These are phyloP conservation scores for Botrytis deweyae DNA, from an alignment of 2,329 filamentous ascomycete species.

Conservation along the genomic window DNA sequence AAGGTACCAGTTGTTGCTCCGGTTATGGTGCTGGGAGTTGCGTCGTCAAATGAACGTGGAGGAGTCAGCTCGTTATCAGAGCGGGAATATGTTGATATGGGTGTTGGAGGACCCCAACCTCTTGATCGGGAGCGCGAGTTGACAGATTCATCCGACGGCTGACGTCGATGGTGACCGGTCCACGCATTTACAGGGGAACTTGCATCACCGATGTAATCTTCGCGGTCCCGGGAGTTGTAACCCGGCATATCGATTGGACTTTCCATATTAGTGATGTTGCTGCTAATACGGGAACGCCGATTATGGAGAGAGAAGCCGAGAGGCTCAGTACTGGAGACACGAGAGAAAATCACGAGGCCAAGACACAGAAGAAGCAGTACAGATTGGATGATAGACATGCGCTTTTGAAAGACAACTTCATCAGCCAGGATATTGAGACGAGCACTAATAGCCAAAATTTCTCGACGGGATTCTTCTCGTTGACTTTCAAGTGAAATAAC, in stretches of 20 bases:
- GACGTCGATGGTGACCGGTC: slow-evolving; percentile 15
- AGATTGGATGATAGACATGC: slow-evolving; percentile 90
- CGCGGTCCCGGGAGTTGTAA: slow-evolving; percentile 20
- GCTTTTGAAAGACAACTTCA: slow-evolving; percentile 81
- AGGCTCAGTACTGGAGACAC: slow-evolving; percentile 43
- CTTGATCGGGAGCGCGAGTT: slow-evolving; percentile 20
- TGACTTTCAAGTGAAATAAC: slow-evolving; percentile 88
- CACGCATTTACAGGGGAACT: slow-evolving; percentile 7
- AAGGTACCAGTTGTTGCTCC: slow-evolving; percentile 13
- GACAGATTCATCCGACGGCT: slow-evolving; percentile 20
- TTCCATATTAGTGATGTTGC: slow-evolving; percentile 27
- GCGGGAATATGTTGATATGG: slow-evolving; percentile 24
- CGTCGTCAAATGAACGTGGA: slow-evolving; percentile 16
- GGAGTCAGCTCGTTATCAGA: slow-evolving; percentile 25
- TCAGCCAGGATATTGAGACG: slow-evolving; percentile 89
- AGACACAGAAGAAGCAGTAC: slow-evolving; percentile 84
- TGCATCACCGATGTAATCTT: slow-evolving; percentile 10
- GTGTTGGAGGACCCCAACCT: slow-evolving; percentile 24
- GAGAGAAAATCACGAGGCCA: slow-evolving; percentile 79
- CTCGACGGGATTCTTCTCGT: slow-evolving; percentile 77
- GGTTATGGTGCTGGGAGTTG: background rate
- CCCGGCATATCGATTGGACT: slow-evolving; percentile 33
- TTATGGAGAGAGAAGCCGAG: slow-evolving; percentile 29
- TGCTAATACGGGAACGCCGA: slow-evolving; percentile 27
- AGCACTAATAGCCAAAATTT: slow-evolving; percentile 77